Evolutionary conservation across 1,139 yeast species (phyloP).

Genomic region (Martiniozyma asiatica): DNA sequence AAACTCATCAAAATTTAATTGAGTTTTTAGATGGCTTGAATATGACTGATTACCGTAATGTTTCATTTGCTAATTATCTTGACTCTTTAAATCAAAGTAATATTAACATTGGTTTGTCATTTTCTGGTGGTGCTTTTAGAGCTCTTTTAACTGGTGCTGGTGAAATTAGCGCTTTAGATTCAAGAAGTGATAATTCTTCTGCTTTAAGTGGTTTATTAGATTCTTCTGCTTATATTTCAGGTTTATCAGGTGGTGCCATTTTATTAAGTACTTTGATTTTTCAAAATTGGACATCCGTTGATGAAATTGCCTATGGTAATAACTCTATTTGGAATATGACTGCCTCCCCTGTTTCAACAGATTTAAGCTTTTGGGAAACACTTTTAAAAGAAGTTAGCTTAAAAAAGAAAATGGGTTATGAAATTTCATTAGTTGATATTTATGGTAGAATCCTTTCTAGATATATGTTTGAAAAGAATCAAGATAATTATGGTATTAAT

Average conservation of each 20-base stretch:
- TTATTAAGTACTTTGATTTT: constrained; percentile 38
- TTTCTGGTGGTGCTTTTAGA: constrained; percentile 69
- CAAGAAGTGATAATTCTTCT: constrained; percentile 21
- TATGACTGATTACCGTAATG: constrained; percentile 14
- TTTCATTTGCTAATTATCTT: constrained; percentile 15
- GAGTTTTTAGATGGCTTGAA: constrained; percentile 15
- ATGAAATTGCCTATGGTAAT: constrained; percentile 25
- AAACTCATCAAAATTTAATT: constrained; percentile 12
- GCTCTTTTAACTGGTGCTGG: constrained; percentile 63
- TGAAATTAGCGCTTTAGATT: constrained; percentile 40
- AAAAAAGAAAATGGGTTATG: constrained; percentile 40
- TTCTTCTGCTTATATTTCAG: constrained; percentile 41
- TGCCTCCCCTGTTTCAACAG: constrained; percentile 10
- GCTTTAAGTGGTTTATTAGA: constrained; percentile 43
- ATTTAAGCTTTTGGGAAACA: constrained; percentile 33
- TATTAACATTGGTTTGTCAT: constrained; percentile 41
- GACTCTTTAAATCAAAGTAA: constrained; percentile 9
- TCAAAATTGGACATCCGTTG: constrained; percentile 34
- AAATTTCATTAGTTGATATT: constrained; percentile 51
- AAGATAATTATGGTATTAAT: constrained; percentile 26
- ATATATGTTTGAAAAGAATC: constrained; percentile 30
- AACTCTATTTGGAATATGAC: constrained; percentile 51
- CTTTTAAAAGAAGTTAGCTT: constrained; percentile 38
- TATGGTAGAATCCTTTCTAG: constrained; percentile 55
- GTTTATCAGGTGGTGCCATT: constrained; percentile 68